A percentile compares a stretch with the other conserved stretches of the same genome.
Evolutionary conservation across 306 rosid genomes (phyloP).

Genomic region (Vicia sativa): DNA sequence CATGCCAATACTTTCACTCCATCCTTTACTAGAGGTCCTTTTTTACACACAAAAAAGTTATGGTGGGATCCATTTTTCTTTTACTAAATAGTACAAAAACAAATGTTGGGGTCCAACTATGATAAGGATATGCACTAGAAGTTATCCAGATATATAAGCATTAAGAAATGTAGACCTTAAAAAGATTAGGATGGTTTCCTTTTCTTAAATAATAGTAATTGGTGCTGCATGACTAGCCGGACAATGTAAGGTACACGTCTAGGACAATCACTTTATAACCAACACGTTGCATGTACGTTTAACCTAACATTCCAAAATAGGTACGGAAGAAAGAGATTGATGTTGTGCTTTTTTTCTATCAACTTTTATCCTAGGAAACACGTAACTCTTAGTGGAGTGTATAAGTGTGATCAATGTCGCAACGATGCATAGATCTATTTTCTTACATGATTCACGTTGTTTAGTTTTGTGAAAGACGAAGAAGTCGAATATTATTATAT

Average conservation of each 20-base stretch:
- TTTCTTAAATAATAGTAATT: neutral
- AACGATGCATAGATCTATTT: no score
- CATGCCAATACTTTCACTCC: neutral
- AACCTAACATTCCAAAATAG: neutral
- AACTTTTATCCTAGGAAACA: no score
- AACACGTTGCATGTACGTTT: constrained; percentile 36
- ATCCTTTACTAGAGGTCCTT: neutral
- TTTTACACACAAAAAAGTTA: neutral
- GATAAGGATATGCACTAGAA: constrained; percentile 37
- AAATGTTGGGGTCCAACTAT: constrained; percentile 40
- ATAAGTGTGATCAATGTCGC: no score
- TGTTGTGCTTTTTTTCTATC: neutral
- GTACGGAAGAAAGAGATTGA: neutral
- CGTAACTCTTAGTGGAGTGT: no score
- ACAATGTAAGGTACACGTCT: constrained; percentile 40
- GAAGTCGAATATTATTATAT: no score
- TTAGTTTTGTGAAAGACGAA: no score
- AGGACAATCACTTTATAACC: constrained; percentile 28
- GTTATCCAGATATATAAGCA: constrained; percentile 24
- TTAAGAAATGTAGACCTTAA: constrained; percentile 11
- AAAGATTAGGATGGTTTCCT: constrained; percentile 28
- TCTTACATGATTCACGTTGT: no score
- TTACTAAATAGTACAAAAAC: constrained; percentile 10
- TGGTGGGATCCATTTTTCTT: constrained; percentile 6
- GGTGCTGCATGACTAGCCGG: constrained; percentile 32